A percentile compares a stretch with the other conserved stretches of the same genome.
phyloP scores from a whole-genome alignment of 2,329 filamentous ascomycete species.

The Phaeosphaeriaceae sp. region DNA sequence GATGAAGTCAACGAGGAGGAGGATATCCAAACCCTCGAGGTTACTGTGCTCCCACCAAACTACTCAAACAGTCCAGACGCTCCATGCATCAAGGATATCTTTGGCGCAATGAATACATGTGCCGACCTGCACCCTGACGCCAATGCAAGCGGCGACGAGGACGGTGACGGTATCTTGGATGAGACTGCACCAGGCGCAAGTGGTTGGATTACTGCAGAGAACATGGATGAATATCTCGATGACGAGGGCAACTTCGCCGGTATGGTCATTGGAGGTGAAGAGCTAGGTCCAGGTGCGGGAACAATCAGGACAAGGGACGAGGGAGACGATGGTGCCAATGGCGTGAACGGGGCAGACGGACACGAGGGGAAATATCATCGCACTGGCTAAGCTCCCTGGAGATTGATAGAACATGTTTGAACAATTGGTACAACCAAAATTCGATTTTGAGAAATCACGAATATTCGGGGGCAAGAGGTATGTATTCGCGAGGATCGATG shows the following conservation, averaged over 20 bases:
- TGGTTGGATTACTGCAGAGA: constrained; percentile 91
- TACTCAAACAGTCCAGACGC: constrained; percentile 29
- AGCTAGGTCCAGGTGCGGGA: constrained; percentile 47
- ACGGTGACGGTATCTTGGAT: constrained; percentile 55
- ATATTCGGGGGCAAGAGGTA: neutral
- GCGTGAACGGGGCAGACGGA: constrained; percentile 26
- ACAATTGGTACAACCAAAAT: neutral
- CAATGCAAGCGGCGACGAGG: constrained; percentile 61
- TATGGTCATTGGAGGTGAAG: constrained; percentile 30
- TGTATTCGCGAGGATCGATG: too few species aligned
- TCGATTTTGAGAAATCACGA: neutral
- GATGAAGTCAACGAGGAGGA: constrained; percentile 66
- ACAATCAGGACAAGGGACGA: constrained; percentile 45
- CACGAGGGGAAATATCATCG: constrained; percentile 48
- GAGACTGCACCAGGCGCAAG: constrained; percentile 72
- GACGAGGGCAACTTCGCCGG: constrained; percentile 49
- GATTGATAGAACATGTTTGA: neutral
- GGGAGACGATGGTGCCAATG: constrained; percentile 33
- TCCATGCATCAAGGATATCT: constrained; percentile 60
- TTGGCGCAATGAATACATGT: constrained; percentile 73
- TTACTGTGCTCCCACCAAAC: constrained; percentile 66
- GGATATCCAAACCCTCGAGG: constrained; percentile 67
- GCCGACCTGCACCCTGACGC: constrained; percentile 79
- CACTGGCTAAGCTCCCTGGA: constrained; percentile 31
- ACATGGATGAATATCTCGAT: constrained; percentile 73